Evolutionary conservation across 345 rosid species (phyloP).

Genomic region (Limnanthes douglasii): DNA sequence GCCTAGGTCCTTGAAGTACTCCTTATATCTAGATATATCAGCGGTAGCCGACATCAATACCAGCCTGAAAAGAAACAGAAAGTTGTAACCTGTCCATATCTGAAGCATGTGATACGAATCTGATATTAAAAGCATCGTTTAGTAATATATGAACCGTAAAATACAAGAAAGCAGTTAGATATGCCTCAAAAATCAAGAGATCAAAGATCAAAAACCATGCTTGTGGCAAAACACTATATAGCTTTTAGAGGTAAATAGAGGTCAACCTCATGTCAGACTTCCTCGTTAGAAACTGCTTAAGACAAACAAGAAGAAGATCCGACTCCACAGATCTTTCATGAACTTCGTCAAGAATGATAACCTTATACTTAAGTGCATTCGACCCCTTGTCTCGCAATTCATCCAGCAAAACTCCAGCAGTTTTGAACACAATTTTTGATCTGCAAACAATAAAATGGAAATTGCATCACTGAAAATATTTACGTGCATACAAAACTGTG

Average conservation of each 20-base stretch:
- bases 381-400: conserved; percentile 82
- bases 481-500: too few species aligned
- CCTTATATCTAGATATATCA: conserved; percentile 65
- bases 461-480: background rate
- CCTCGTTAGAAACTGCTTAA: conserved; percentile 76
- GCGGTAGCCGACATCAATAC: conserved; percentile 98
- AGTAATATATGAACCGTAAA: too few species aligned
- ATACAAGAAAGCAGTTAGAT: too few species aligned
- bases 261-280: conserved; percentile 58
- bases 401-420: conserved; percentile 91
- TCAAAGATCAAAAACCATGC: background rate
- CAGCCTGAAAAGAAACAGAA: conserved; percentile 32
- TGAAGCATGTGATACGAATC: too few species aligned
- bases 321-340: conserved; percentile 98
- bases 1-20: conserved; percentile 78
- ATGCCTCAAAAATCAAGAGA: too few species aligned
- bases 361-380: conserved; percentile 77
- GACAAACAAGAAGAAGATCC: conserved; percentile 77
- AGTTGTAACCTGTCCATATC: too few species aligned
- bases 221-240: background rate
- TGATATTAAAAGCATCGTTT: too few species aligned
- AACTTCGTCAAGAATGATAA: conserved; percentile 91
- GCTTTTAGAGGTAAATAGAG: too few species aligned
- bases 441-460: conserved; percentile 21
- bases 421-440: conserved; percentile 77